phyloP scores from a whole-genome alignment of 495 filamentous ascomycete genomes.

The Aspergillus conjunctus region DNA sequence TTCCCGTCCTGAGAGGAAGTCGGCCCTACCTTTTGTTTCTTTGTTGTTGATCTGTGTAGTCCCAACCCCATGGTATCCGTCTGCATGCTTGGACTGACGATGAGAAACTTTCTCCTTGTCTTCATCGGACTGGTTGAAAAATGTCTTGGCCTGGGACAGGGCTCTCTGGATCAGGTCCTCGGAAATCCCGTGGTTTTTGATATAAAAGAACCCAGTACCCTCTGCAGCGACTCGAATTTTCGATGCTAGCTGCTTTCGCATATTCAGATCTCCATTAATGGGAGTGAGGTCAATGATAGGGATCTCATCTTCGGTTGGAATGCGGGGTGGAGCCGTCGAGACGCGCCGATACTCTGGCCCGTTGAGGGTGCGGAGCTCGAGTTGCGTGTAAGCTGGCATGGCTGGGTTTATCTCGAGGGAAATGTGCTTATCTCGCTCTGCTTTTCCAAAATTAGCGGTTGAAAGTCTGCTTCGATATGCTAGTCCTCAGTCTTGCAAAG shows the following conservation, averaged over 20 bases:
- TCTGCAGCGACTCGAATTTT: constrained; percentile 46
- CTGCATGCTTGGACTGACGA: constrained; percentile 28
- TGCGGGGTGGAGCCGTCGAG: constrained; percentile 36
- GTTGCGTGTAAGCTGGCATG: constrained; percentile 30
- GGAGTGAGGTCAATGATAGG: constrained; percentile 53
- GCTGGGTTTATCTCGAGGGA: constrained; percentile 1
- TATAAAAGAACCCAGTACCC: constrained; percentile 57
- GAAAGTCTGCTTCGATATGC: neutral
- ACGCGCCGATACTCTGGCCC: constrained; percentile 37
- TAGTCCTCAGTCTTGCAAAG: neutral
- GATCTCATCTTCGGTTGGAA: constrained; percentile 51
- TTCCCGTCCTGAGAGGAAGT: neutral
- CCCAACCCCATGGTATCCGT: constrained; percentile 35
- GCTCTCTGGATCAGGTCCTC: constrained; percentile 47
- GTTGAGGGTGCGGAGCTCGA: constrained; percentile 34
- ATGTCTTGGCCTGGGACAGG: constrained; percentile 36
- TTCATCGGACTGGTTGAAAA: constrained; percentile 47
- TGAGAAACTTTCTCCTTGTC: constrained; percentile 40
- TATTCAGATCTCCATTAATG: constrained; percentile 42
- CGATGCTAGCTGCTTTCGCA: constrained; percentile 41
- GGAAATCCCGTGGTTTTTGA: constrained; percentile 56
- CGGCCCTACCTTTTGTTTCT: constrained; percentile 29
- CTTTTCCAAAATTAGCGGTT: neutral
- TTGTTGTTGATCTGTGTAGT: constrained; percentile 32
- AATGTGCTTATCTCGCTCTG: neutral